phyloP scores from a whole-genome alignment of 1,284 basidiomycete genomes.

The Moesziomyces sp. region DNA sequence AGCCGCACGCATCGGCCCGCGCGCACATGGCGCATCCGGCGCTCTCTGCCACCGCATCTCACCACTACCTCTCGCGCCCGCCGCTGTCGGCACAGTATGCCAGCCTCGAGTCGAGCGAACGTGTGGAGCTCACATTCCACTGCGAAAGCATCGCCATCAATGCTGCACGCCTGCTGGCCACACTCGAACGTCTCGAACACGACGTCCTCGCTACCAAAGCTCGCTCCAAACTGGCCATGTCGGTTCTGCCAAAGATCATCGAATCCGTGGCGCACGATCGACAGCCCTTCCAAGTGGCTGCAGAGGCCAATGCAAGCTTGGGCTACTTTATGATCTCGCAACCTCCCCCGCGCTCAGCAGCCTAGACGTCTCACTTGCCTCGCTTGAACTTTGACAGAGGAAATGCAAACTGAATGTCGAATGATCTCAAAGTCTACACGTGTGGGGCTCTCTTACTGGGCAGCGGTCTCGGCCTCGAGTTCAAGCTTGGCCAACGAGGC shows the following conservation, averaged over 20 bases:
- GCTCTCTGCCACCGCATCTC: slow-evolving; percentile 28
- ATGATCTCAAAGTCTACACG: too few species aligned
- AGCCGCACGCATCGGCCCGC: slow-evolving; percentile 41
- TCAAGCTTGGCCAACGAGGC: slow-evolving; percentile 36
- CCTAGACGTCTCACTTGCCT: not conserved
- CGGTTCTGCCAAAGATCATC: slow-evolving; percentile 20
- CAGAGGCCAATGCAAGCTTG: slow-evolving; percentile 1
- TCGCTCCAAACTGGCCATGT: slow-evolving; percentile 5
- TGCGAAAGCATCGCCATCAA: slow-evolving; percentile 43
- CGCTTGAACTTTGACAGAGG: not conserved
- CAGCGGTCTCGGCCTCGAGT: slow-evolving; percentile 15
- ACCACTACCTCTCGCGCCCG: slow-evolving; percentile 45
- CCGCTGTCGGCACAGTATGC: slow-evolving; percentile 38
- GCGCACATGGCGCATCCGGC: slow-evolving; percentile 40
- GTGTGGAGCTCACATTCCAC: slow-evolving; percentile 53
- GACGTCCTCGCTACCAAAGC: slow-evolving; percentile 39
- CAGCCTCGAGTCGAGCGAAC: slow-evolving; percentile 12
- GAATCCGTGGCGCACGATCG: not conserved
- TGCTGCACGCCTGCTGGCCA: slow-evolving; percentile 38
- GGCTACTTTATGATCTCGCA: slow-evolving; percentile 23
- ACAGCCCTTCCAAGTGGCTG: not conserved
- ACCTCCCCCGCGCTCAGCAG: slow-evolving; percentile 9
- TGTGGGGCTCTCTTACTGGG: not conserved
- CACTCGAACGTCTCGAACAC: slow-evolving; percentile 43
- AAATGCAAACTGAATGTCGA: too few species aligned